Evolutionary conservation across 331 rosid genomes (phyloP), one percentile per base, ranked within the genome.

Genomic region (Spiraea crenata): DNA sequence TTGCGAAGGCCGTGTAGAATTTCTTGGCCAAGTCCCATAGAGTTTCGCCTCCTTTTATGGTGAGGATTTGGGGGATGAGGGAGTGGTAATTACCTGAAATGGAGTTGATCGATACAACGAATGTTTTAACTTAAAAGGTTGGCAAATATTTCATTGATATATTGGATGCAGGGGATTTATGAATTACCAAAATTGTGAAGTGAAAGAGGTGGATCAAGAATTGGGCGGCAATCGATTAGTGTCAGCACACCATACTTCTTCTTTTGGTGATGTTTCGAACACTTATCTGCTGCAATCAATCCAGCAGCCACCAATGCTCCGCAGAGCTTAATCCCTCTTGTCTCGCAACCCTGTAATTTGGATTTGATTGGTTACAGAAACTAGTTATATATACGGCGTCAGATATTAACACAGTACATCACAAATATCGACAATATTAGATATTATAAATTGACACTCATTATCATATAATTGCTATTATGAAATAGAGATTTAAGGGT

Each of bases 31-130:
- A 76, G 58, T 82, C 85, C 96, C 96, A 89, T 2, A 87, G 67
- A 5, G 54, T 76, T 57, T 89, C 90, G 60, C 82, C 90, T 74
- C 89, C 89, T 57, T 69, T 83, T 16, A 89, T 56, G 44, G 75
- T 69, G 79, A 87, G 88, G 68, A 64, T 74, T 65, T 83, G 80
- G 44, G 84, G 83, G 56, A 87, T 80, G 62, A 87, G 85, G 19
- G 89, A 79, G 72, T 89, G 90, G 68, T 89, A 89, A 64, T 87
- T 87, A 19, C 96, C 92, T 89, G 56, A 16, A 67, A 25, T 25
- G 31, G 31, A 25, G 31, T 25, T 25, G 2, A 25, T 25, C 2
- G 31, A 25, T 25, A 25, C 31, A 25, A 25, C 31, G 31, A 2
- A 25, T 25, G 31, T 25, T 2, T 25, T 25, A 25, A 25, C 2